Evolutionary conservation across 75 land plant species (phyloP).

Genomic region (Picea sitchensis): DNA sequence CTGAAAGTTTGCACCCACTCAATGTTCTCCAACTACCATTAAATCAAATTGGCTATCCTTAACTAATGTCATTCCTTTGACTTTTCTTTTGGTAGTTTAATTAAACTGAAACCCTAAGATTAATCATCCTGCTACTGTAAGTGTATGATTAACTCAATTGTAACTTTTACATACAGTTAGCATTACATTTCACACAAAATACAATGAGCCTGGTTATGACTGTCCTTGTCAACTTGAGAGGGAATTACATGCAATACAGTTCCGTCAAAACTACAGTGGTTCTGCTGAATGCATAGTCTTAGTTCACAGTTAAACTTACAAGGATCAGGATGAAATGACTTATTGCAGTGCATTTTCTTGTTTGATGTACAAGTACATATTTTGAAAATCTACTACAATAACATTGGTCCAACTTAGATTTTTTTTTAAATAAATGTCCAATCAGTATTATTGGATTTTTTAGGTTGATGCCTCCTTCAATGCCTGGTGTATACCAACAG

Average conservation of each 20-base stretch:
- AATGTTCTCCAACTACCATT: too few species aligned
- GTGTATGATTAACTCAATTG: not conserved
- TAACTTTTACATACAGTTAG: not conserved
- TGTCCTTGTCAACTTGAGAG: not conserved
- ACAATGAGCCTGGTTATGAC: not conserved
- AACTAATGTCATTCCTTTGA: too few species aligned
- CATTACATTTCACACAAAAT: not conserved
- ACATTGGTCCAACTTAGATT: not conserved
- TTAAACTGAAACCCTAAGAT: too few species aligned
- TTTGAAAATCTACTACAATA: not conserved
- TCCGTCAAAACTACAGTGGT: not conserved
- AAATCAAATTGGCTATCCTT: too few species aligned
- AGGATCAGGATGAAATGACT: not conserved
- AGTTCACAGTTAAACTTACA: too few species aligned
- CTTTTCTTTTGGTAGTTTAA: too few species aligned
- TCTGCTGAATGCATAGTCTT: not conserved
- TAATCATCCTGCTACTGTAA: not conserved
- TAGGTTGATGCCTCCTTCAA: not conserved
- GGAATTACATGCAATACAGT: not conserved
- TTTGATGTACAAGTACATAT: not conserved
- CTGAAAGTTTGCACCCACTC: not conserved
- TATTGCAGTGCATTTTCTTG: not conserved
- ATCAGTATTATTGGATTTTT: not conserved
- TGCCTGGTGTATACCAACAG: constrained; percentile 1
- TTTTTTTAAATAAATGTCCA: not conserved